Base-by-base conservation (phyloP, 202 grass and related monocot species). In the Tripidium arundinaceum region DNA sequence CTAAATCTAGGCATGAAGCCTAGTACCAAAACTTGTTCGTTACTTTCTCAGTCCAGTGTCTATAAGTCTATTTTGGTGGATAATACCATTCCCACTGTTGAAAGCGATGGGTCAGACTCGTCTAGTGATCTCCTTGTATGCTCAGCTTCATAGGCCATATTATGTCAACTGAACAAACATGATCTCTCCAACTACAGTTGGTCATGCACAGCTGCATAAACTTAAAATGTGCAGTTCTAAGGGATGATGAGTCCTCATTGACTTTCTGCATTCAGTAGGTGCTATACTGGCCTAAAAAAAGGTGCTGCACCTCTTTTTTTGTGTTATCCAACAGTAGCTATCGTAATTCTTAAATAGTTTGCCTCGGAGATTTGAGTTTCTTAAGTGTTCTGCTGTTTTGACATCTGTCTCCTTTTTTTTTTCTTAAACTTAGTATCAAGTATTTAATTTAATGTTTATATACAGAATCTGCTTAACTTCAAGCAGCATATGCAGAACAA, bases 1-100 rank as follows among this genome's bases (percentile, higher is more conserved):
- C 42, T 79, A 81, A 83, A 87, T 71, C 66, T 92, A 43, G 93
- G 90, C 69, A 86, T 98, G 66, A 81, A 86, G 66, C 82, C 71
- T 24, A 87, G 71, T 81, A 79, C 59, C 39, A 69, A 72, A 67
- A 93, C 87, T 50, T 72, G 34, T 47, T 91, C 50, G 39, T 81
- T 90, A 78, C 63, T 91, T 83, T 87, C 79, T 63, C 81, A 36
- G 34, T 73, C 73, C 11, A 43, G 77, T 70, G 81, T 75, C 46
- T 22, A 69, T 52, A 37, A 45, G 40, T 80, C 80, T 12, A 26
- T 71, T 79, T 62, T 82, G 79, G 76, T 89, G 58, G 57, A 83
- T 77, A 49, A 11, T 37, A 12, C 29, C 67, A 82, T 29, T 61
- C 26, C 70, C 62, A 80, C 49, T 65, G 64, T 62, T 74, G 69